Evolutionary conservation across 495 filamentous ascomycete genomes (phyloP), one percentile per base, ranked within the genome.

Genomic region (Aspergillus funiculosus): DNA sequence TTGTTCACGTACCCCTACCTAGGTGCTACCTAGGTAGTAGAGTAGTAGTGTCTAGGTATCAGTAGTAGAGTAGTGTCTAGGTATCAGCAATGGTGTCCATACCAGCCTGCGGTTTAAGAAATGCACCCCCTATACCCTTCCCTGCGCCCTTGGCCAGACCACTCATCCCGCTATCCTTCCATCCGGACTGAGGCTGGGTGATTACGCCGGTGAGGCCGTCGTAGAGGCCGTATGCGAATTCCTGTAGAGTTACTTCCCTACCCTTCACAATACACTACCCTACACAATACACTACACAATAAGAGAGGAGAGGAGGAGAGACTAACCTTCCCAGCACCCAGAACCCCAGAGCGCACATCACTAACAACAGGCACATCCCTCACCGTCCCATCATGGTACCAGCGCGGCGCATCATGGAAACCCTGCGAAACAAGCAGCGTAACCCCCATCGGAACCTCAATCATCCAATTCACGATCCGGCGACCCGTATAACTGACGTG

Each of bases 361-460:
- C 80, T 89, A 1, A 89, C 79, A 43, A 80, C 82, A 35, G 82
- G 76, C 0, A 69, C 56, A 13, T 76, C 77, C 2, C 79, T 72
- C 6, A 89, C 78, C 14, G 75, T 84, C 9, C 82, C 72, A 51
- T 84, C 82, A 27, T 82, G 78, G 51, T 87, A 87, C 2, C 85
- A 63, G 38, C 73, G 78, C 1, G 84, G 83, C 1, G 75, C 76
- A 50, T 87, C 86, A 58, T 88, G 81, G 58, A 88, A 88, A 9
- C 82, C 83, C 56, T 79, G 79, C 0, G 83, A 78, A 4, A 88
- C 50, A 5, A 75, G 74, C 20, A 87, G 61, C 14, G 82, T 81
- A 47, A 87, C 79, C 48, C 88, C 83, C 78, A 86, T 80, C 1
- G 84, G 85, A 4, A 79, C 81, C 58, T 82, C 82, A 39, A 89